Conservation (phyloP, 225 moss, liverwort and hornwort species). For the Polytrichum commune region DNA sequence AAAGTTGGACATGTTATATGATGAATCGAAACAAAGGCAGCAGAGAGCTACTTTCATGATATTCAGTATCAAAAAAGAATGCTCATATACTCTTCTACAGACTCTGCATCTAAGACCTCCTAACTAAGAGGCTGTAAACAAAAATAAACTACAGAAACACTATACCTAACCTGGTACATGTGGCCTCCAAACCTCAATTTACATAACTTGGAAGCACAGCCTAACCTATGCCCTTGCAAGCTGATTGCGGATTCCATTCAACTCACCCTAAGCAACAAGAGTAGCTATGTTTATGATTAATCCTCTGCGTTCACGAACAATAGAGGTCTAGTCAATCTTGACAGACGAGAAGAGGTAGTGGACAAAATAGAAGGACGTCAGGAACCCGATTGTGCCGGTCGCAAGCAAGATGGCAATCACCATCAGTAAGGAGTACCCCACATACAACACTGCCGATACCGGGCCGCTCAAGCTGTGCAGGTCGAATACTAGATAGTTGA, state of each 20-base stretch:
- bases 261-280: not conserved
- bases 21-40: too few relatives aligned
- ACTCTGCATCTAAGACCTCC: not conserved
- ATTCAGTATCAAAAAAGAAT: not conserved
- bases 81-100: not conserved
- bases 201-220: not conserved
- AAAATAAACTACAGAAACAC: not conserved
- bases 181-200: not conserved
- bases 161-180: not conserved
- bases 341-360: slow-evolving; percentile 63
- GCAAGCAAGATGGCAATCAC: slow-evolving; percentile 56
- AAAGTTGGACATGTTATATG: too few relatives aligned
- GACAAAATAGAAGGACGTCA: slow-evolving; percentile 56
- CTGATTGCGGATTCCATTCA: not conserved
- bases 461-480: slow-evolving; percentile 37
- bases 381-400: slow-evolving; percentile 54
- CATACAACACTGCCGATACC: slow-evolving; percentile 47
- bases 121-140: not conserved
- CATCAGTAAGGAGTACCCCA: slow-evolving; percentile 57
- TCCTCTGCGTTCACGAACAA: not conserved
- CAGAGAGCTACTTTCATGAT: not conserved
- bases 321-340: slow-evolving; percentile 40
- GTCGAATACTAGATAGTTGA: slow-evolving; percentile 80
- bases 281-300: not conserved
- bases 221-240: not conserved